Conservation (phyloP, 2,329 filamentous ascomycete species). For the Trichoderma sp. region DNA sequence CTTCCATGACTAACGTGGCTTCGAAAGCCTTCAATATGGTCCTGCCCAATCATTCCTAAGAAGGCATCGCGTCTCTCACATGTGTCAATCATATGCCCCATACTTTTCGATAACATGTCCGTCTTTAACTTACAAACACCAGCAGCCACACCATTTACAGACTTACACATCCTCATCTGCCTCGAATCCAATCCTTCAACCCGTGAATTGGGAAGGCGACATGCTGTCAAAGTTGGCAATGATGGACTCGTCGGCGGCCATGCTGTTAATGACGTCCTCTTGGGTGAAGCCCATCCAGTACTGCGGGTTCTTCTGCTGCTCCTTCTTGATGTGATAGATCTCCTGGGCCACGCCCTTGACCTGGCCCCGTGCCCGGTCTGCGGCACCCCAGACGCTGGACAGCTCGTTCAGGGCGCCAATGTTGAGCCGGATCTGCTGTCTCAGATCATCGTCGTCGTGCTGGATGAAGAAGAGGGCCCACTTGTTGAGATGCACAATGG, state of each 20-base stretch:
- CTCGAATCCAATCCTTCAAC: neutral
- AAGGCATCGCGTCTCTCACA: neutral
- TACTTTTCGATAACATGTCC: neutral
- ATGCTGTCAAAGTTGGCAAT: conserved; percentile 58
- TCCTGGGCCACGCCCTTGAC: conserved; percentile 79
- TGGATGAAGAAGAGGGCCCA: conserved; percentile 68
- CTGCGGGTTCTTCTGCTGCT: conserved; percentile 54
- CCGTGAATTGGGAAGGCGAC: conserved; percentile 27
- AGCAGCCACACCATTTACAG: neutral
- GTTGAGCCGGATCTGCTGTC: conserved; percentile 76
- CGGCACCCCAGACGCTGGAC: conserved; percentile 71
- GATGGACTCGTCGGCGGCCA: conserved; percentile 61
- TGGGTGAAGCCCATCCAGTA: conserved; percentile 60
- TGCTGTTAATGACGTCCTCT: conserved; percentile 57
- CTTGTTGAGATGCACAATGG: conserved; percentile 78
- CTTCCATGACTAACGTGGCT: neutral
- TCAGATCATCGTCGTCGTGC: conserved; percentile 65
- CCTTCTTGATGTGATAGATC: conserved; percentile 64
- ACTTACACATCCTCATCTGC: neutral
- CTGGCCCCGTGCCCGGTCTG: conserved; percentile 68
- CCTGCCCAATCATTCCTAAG: neutral
- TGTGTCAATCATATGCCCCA: neutral
- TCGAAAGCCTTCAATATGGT: neutral
- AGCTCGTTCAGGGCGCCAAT: conserved; percentile 74
- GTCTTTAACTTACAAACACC: neutral